phyloP scores from a whole-genome alignment of 1,284 basidiomycete genomes.

The Exobasidium cylindrosporum region DNA sequence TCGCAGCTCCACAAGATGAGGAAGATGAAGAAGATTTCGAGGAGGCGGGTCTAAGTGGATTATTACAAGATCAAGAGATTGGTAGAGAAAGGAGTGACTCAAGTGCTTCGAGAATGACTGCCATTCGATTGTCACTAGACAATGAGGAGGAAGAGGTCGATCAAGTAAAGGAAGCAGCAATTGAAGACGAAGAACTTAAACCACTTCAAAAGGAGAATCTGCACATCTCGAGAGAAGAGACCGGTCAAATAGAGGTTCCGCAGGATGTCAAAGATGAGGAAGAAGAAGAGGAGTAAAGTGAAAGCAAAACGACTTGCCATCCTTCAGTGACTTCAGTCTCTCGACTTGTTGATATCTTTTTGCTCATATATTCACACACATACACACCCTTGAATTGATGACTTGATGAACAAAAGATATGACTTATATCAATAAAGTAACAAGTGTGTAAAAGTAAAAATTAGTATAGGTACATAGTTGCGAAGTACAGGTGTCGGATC shows the following conservation, averaged over 20 bases:
- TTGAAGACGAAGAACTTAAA: not conserved
- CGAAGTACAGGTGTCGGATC: too few species aligned
- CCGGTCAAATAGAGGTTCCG: not conserved
- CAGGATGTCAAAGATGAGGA: not conserved
- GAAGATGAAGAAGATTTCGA: slow-evolving; percentile 1
- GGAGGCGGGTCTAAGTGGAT: too few species aligned
- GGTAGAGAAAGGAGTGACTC: slow-evolving; percentile 4
- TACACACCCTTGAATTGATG: too few species aligned
- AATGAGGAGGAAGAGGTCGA: not conserved
- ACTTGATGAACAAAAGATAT: too few species aligned
- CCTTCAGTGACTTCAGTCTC: too few species aligned
- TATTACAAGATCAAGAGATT: not conserved
- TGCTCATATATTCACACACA: too few species aligned
- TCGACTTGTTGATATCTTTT: too few species aligned
- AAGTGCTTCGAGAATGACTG: slow-evolving; percentile 2
- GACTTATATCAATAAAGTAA: too few species aligned
- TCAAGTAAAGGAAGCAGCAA: not conserved
- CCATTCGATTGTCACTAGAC: not conserved
- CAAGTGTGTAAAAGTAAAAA: too few species aligned
- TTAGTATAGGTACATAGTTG: too few species aligned
- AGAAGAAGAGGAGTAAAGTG: not conserved
- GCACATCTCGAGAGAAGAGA: not conserved
- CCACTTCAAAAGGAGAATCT: not conserved
- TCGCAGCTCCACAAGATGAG: not conserved
- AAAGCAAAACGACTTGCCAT: too few species aligned